phyloP scores from a whole-genome alignment of 2,329 filamentous ascomycete genomes.

The Cordyceps militaris region DNA sequence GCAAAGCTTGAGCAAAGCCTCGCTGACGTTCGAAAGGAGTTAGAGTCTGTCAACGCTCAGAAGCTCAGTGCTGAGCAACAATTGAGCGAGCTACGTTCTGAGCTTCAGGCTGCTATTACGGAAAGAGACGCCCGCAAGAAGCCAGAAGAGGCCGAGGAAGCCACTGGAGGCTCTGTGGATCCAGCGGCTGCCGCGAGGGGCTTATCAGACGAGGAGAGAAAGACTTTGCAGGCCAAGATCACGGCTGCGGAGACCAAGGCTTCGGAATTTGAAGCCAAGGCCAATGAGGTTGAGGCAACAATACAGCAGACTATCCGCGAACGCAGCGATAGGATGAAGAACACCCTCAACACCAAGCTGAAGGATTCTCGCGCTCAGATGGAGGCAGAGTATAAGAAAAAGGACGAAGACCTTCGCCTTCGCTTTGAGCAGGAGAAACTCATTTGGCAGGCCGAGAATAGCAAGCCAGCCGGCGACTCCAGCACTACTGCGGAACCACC shows the following conservation, averaged over 20 bases:
- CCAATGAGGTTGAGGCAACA: conserved; percentile 55
- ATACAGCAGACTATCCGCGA: conserved; percentile 55
- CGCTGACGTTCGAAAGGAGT: conserved; percentile 46
- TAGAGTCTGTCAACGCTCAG: conserved; percentile 59
- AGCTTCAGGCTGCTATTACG: conserved; percentile 54
- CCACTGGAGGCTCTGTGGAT: conserved; percentile 17
- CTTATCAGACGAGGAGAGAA: conserved; percentile 51
- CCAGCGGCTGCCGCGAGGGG: conserved; percentile 17
- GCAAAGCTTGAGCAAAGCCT: conserved; percentile 44
- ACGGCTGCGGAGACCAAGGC: conserved; percentile 54
- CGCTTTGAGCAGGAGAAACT: conserved; percentile 57
- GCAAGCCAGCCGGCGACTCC: conserved; percentile 20
- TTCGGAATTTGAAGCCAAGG: conserved; percentile 57
- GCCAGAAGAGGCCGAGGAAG: conserved; percentile 30
- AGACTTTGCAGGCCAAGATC: conserved; percentile 55
- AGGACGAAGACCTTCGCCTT: conserved; percentile 45
- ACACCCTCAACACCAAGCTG: conserved; percentile 61
- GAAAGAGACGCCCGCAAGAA: conserved; percentile 54
- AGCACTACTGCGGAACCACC: conserved; percentile 15
- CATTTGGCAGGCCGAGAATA: conserved; percentile 52
- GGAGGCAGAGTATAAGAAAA: conserved; percentile 47
- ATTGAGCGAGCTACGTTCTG: conserved; percentile 44
- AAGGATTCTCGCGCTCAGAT: conserved; percentile 53
- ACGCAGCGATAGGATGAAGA: conserved; percentile 63
- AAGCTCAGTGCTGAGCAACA: conserved; percentile 63